Conservation (phyloP, 2,329 filamentous ascomycete species). For the Leptographium radiaticola region DNA sequence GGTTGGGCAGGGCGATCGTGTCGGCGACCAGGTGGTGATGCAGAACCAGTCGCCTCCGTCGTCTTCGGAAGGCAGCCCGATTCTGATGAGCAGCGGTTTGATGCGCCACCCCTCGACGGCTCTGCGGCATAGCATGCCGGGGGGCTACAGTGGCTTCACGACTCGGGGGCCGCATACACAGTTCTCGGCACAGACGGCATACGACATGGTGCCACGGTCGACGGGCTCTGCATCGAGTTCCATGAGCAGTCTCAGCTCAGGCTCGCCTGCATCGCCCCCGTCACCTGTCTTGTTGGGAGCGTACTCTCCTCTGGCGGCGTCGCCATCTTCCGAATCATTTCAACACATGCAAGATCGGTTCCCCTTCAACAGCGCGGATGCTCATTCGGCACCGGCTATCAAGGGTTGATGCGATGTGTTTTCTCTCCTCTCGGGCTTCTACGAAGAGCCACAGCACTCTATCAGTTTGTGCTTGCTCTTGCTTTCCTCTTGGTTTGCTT, state of each 20-base stretch:
- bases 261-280: conserved; percentile 18
- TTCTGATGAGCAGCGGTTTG: conserved; percentile 14
- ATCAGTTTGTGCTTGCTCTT: neutral
- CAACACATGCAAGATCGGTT: conserved; percentile 33
- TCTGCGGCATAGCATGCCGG: conserved; percentile 28
- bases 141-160: conserved; percentile 12
- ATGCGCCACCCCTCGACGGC: conserved; percentile 22
- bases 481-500: neutral
- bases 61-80: conserved; percentile 25
- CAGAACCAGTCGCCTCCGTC: conserved; percentile 20
- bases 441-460: neutral
- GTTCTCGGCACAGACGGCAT: neutral
- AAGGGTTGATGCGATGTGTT: conserved; percentile 14
- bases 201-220: conserved; percentile 10
- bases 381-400: conserved; percentile 37
- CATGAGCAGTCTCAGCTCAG: conserved; percentile 13
- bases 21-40: conserved; percentile 21
- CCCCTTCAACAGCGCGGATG: conserved; percentile 32
- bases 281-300: conserved; percentile 30
- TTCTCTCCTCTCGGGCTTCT: neutral
- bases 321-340: conserved; percentile 28
- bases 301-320: conserved; percentile 34
- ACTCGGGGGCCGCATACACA: neutral
- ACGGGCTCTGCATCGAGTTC: conserved; percentile 14
- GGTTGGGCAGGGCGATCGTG: conserved; percentile 29